These are phyloP conservation scores for Talaromyces nanjingensis DNA, from an alignment of 495 filamentous ascomycete species.

Conservation along the genomic window DNA sequence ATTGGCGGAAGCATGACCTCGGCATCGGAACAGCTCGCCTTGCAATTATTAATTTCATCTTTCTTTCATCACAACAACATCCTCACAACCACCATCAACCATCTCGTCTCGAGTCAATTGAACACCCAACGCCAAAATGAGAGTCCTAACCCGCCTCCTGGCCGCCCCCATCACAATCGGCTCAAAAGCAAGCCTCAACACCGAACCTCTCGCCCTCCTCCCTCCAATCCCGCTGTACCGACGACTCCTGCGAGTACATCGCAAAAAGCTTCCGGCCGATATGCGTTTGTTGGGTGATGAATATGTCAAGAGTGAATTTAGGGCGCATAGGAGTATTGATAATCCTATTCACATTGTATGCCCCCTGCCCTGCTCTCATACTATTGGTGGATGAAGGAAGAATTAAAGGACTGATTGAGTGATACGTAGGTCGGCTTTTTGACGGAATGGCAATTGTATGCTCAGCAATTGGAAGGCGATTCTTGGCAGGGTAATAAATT, in stretches of 20 bases:
- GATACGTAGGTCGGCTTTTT: conserved; percentile 76
- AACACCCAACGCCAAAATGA: conserved; percentile 9
- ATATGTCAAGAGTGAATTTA: conserved; percentile 88
- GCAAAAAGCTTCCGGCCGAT: conserved; percentile 63
- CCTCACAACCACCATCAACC: conserved; percentile 9
- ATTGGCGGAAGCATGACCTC: conserved; percentile 7
- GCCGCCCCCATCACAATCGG: conserved; percentile 40
- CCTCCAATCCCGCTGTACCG: conserved; percentile 90
- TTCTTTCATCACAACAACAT: neutral
- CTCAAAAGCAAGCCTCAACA: conserved; percentile 45
- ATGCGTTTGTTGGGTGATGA: conserved; percentile 80
- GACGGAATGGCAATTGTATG: conserved; percentile 94
- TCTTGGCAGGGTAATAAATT: conserved; percentile 71
- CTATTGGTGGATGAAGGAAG: neutral
- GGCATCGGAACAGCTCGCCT: neutral
- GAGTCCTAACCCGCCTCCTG: conserved; percentile 5
- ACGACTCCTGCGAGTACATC: conserved; percentile 76
- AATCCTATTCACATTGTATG: conserved; percentile 88
- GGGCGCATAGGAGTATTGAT: conserved; percentile 71
- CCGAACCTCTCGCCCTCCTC: conserved; percentile 66
- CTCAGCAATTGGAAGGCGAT: conserved; percentile 82
- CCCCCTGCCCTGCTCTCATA: conserved; percentile 1
- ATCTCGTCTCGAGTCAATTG: neutral
- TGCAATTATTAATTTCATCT: neutral
- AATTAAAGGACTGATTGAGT: neutral